phyloP scores from a whole-genome alignment of 805 yeast species.

The Wickerhamomyces xylosicus region DNA sequence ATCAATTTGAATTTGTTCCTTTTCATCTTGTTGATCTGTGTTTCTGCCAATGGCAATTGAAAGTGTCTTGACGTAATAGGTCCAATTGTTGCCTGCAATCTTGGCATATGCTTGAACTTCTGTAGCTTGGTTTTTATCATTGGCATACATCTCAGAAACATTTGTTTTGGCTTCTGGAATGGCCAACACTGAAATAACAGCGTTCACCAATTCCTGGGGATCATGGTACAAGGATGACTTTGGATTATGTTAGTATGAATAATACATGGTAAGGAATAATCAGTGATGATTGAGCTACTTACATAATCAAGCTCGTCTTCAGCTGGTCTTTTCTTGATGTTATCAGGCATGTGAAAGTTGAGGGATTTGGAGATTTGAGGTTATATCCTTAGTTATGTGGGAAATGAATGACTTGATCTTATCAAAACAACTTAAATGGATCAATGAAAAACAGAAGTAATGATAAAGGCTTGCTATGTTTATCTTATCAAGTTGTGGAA shows the following conservation, averaged over 20 bases:
- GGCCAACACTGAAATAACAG: constrained; percentile 59
- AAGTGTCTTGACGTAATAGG: constrained; percentile 78
- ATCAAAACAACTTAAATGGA: too few relatives aligned
- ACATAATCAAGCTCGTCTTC: not conserved
- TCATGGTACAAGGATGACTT: constrained; percentile 36
- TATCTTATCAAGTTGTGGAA: too few relatives aligned
- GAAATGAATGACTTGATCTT: too few relatives aligned
- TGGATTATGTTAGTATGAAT: constrained; percentile 8
- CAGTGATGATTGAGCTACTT: not conserved
- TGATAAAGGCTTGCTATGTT: too few relatives aligned
- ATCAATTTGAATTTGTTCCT: constrained; percentile 59
- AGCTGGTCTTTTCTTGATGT: not conserved
- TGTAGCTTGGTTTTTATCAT: constrained; percentile 48
- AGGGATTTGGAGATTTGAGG: too few relatives aligned
- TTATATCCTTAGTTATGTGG: too few relatives aligned
- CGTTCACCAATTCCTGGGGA: constrained; percentile 57
- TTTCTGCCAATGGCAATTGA: constrained; percentile 80
- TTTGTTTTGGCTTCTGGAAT: constrained; percentile 68
- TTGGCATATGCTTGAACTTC: constrained; percentile 98
- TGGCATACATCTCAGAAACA: constrained; percentile 65
- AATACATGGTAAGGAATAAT: not conserved
- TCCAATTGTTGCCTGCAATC: constrained; percentile 89
- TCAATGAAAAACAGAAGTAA: too few relatives aligned
- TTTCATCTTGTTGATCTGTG: constrained; percentile 29
- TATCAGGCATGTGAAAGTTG: too few relatives aligned